phyloP scores from a whole-genome alignment of 768 basidiomycete species.

The Amanita rubescens region DNA sequence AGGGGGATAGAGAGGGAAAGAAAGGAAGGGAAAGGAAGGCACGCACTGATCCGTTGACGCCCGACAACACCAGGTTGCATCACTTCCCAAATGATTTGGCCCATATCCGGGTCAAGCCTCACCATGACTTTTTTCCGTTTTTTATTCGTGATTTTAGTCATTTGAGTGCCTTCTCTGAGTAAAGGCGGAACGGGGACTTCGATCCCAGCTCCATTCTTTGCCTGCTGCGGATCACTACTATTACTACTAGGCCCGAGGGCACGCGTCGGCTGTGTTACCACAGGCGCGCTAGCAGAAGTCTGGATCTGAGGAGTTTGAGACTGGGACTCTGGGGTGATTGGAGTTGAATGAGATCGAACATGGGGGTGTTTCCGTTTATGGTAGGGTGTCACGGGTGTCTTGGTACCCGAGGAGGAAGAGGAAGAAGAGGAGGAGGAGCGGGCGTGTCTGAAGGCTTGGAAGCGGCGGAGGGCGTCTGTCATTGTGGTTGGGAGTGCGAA shows the following conservation, averaged over 20 bases:
- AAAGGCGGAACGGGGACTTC: constrained; percentile 2
- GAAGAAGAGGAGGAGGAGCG: background rate
- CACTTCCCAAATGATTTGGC: constrained; percentile 66
- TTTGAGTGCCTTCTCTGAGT: constrained; percentile 41
- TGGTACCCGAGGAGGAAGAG: no score
- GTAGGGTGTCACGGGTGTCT: background rate
- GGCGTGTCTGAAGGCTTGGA: background rate
- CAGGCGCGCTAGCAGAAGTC: background rate
- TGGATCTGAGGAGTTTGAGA: background rate
- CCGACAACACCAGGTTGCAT: constrained; percentile 33
- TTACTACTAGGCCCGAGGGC: no score
- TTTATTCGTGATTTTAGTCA: constrained; percentile 78
- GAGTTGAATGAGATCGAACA: background rate
- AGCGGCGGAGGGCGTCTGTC: background rate
- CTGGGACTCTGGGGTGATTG: background rate
- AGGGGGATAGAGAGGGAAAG: no score
- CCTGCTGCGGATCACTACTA: no score
- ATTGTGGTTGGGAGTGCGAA: background rate
- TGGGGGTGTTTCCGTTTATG: background rate
- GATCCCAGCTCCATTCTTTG: no score
- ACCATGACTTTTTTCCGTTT: constrained; percentile 64
- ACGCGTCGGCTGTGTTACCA: background rate
- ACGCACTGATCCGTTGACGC: constrained; percentile 7
- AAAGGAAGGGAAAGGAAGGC: no score
- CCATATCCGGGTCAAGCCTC: constrained; percentile 68